Base-by-base conservation (phyloP, 2,329 filamentous ascomycete genomes). In the Pseudocercospora macadamiae region DNA sequence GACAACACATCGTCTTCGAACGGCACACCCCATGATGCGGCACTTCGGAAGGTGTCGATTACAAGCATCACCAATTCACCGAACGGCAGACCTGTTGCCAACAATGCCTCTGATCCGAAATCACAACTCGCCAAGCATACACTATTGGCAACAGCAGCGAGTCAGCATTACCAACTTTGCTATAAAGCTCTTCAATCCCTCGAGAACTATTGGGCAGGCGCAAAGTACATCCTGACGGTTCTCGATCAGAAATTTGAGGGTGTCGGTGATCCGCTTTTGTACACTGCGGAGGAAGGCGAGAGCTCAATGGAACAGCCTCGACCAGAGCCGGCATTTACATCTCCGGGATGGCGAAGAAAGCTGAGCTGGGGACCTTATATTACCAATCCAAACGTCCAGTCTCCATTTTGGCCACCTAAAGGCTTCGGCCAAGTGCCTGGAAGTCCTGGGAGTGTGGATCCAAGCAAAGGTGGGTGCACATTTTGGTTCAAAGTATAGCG, bases 181-280 rank as follows among this genome's bases (percentile, higher is more conserved):
- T 93, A 95, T 72, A 90, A 91, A 70, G 90, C 90, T 0, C 75
- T 96, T 9, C 86, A 93, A 66, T 87, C 90, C 45, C 79, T 96
- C n/a, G 86, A 95, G 65, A 82, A 83, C 0, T 95, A 95, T 70
- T 96, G 91, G 91, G 89, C 89, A 32, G 91, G 91, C 6, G 88
- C 91, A 23, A 88, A 90, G 57, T 96, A 96, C 71, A 96, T 96
- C 36, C 77, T 96, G 34, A 93, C 90, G 0, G 90, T 91, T 0
- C 78, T 96, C 9, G 90, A 96, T 66, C 91, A 96, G 67, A 95
- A 95, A 72, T 87, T 90, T 12, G 91, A 93, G 71, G 91, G 91
- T 0, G 90, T 93, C 34, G 90, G 88, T 74, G 91, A 96, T 68
- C 91, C 84, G 2, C 72, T 86, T 12, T 71, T 87, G 8, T 87